Conservation (phyloP, 1,284 basidiomycete species). For the Coriolopsis trogii region DNA sequence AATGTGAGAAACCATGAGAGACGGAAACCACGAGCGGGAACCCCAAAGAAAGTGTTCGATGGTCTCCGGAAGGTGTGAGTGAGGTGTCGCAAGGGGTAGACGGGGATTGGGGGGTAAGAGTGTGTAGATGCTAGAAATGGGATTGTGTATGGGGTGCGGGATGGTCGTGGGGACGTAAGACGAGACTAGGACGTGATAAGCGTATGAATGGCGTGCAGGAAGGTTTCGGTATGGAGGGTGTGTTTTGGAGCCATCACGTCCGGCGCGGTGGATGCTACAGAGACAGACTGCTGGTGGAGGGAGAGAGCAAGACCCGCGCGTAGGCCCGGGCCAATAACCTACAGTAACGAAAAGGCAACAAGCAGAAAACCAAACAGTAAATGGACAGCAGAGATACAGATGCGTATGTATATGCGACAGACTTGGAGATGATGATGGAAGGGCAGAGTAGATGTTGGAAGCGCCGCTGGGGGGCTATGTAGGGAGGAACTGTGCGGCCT, state of each 20-base stretch:
- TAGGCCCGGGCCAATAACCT: conserved; percentile 16
- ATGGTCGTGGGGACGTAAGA: not conserved
- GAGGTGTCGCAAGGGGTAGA: not conserved
- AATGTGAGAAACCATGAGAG: not conserved
- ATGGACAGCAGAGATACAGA: conserved; percentile 8
- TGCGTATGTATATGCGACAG: conserved; percentile 5
- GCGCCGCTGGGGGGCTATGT: conserved; percentile 21
- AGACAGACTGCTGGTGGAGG: not conserved
- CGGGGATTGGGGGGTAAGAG: not conserved
- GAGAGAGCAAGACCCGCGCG: not conserved
- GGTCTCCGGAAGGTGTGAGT: not conserved
- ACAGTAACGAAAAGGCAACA: not conserved
- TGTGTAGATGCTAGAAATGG: not conserved
- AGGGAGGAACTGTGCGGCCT: conserved; percentile 38
- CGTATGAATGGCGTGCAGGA: not conserved
- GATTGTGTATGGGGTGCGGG: not conserved
- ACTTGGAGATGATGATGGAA: not conserved
- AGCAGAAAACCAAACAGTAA: conserved; percentile 1
- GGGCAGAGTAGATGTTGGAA: not conserved
- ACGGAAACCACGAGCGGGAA: not conserved
- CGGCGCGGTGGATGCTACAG: conserved; percentile 9
- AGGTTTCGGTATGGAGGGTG: not conserved
- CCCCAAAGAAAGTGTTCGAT: not conserved
- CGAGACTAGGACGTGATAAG: not conserved
- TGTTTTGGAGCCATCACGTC: conserved; percentile 3